These are phyloP conservation scores for Auricularia heimuer DNA, from an alignment of 768 basidiomycete species.

Conservation along the genomic window DNA sequence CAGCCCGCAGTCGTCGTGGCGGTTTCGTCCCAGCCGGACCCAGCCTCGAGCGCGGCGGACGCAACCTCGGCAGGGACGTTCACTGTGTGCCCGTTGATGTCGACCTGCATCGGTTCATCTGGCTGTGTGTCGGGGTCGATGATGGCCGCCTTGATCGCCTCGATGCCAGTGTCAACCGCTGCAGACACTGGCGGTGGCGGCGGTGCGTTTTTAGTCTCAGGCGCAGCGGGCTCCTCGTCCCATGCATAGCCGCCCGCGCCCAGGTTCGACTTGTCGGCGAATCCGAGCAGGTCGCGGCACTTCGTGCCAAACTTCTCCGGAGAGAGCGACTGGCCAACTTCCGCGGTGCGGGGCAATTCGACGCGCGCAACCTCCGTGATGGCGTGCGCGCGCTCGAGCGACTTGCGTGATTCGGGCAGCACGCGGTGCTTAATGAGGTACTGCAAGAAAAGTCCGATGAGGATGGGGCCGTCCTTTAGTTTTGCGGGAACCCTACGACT, in stretches of 20 bases:
- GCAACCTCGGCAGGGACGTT: constrained; percentile 7
- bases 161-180: constrained; percentile 12
- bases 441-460: constrained; percentile 49
- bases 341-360: constrained; percentile 43
- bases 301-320: constrained; percentile 44
- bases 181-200: constrained; percentile 6
- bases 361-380: constrained; percentile 32
- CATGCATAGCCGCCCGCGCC: constrained; percentile 2
- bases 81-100: constrained; percentile 13
- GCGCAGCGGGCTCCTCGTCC: too few relatives aligned
- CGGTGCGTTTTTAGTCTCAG: too few relatives aligned
- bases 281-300: constrained; percentile 39
- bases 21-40: constrained; percentile 9
- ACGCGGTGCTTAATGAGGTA: constrained; percentile 49
- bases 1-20: constrained; percentile 8
- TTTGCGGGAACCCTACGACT: constrained; percentile 35
- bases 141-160: constrained; percentile 10
- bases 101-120: constrained; percentile 4
- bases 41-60: not conserved
- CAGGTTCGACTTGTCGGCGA: constrained; percentile 13
- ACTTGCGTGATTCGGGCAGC: constrained; percentile 37
- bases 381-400: constrained; percentile 22
- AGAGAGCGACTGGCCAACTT: constrained; percentile 31
- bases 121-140: constrained; percentile 12
- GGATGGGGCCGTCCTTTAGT: constrained; percentile 40